A percentile compares a stretch with the other conserved stretches of the same genome.
phyloP scores from a whole-genome alignment of 2,329 filamentous ascomycete genomes.

The Paecilomyces variotii region DNA sequence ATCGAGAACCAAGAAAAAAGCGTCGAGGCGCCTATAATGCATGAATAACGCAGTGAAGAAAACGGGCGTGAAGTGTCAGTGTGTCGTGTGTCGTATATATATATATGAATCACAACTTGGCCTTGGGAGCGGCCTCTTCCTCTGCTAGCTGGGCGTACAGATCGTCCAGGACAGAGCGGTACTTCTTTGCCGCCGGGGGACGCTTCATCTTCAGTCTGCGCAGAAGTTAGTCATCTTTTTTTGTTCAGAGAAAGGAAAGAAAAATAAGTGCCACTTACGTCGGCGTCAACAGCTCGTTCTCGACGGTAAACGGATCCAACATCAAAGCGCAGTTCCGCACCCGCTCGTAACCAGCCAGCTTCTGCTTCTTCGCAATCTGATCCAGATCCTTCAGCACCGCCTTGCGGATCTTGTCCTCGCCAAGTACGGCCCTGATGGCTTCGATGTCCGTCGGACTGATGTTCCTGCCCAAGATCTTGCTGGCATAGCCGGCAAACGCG shows the following conservation, averaged over 20 bases:
- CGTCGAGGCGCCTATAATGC: slow-evolving; percentile 4
- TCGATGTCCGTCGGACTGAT: slow-evolving; percentile 58
- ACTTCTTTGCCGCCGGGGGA: slow-evolving; percentile 57
- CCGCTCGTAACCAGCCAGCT: slow-evolving; percentile 86
- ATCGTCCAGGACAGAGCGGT: slow-evolving; percentile 49
- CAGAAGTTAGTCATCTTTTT: slow-evolving; percentile 9
- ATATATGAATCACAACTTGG: slow-evolving; percentile 28
- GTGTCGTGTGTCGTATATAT: neutral
- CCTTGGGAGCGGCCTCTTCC: slow-evolving; percentile 27
- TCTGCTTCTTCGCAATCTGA: slow-evolving; percentile 68
- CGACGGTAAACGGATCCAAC: slow-evolving; percentile 84
- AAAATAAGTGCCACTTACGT: slow-evolving; percentile 29
- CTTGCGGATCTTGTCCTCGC: slow-evolving; percentile 62
- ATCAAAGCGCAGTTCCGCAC: slow-evolving; percentile 67
- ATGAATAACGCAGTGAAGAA: slow-evolving; percentile 1
- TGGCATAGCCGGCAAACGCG: slow-evolving; percentile 71
- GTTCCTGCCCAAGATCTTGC: slow-evolving; percentile 62
- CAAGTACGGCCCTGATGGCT: slow-evolving; percentile 58
- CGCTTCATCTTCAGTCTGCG: slow-evolving; percentile 63
- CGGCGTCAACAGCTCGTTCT: slow-evolving; percentile 67
- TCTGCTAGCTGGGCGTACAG: slow-evolving; percentile 51
- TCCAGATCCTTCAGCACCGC: slow-evolving; percentile 74
- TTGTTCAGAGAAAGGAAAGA: slow-evolving; percentile 1
- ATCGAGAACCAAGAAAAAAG: neutral
- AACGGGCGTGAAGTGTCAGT: slow-evolving; percentile 1